Evolutionary conservation across 2,329 filamentous ascomycete species (phyloP).

Genomic region (Trichoderma sp.): DNA sequence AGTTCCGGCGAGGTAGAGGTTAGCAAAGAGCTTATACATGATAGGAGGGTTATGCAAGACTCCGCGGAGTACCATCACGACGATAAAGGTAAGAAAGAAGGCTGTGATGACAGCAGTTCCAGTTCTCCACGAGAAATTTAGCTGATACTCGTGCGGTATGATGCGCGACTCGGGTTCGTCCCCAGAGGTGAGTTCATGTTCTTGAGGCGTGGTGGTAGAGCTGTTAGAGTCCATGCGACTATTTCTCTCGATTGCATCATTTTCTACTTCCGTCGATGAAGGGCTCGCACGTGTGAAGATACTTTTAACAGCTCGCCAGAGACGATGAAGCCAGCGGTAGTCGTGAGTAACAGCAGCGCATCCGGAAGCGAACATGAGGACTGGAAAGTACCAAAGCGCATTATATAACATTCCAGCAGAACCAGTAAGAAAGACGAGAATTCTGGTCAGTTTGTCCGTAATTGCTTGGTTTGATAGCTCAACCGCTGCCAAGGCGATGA

Average conservation of each 20-base stretch:
- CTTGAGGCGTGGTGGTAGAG: background rate
- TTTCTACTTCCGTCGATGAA: background rate
- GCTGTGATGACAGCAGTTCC: background rate
- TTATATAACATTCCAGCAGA: background rate
- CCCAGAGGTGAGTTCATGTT: background rate
- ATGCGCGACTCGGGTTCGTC: background rate
- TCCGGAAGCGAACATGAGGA: background rate
- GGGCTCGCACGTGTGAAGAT: background rate
- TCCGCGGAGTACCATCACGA: background rate
- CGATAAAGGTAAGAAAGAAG: background rate
- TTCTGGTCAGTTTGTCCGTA: background rate
- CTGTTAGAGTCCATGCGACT: background rate
- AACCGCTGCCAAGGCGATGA: background rate
- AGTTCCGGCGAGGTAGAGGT: slow-evolving; percentile 40
- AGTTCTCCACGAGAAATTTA: background rate
- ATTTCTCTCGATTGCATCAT: background rate
- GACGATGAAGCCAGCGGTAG: background rate
- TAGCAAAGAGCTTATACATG: background rate
- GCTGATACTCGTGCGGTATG: background rate
- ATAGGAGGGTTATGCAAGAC: background rate
- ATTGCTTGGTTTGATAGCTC: background rate
- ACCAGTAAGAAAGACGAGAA: background rate
- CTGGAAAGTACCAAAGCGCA: background rate
- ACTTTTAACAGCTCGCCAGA: background rate
- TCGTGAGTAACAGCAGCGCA: background rate